A percentile compares a stretch with the other conserved stretches of the same genome.
Conservation (phyloP, 352 stramenopile species). For the Phytophthora uliginosa region DNA sequence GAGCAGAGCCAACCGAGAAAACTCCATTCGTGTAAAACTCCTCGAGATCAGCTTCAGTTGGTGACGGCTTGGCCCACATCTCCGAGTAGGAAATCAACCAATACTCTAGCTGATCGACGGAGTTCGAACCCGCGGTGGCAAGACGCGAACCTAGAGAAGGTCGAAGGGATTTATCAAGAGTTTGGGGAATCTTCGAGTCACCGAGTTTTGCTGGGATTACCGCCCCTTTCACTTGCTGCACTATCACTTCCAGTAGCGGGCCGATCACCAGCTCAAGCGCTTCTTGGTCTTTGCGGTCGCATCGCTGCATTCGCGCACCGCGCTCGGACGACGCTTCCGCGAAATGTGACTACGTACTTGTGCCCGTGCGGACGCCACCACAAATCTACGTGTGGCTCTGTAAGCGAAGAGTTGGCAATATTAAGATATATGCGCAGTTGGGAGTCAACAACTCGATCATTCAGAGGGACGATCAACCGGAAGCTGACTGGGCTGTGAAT, state of each 20-base stretch:
- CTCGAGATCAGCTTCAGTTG: conserved; percentile 25
- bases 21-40: conserved; percentile 30
- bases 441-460: too few species aligned
- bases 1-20: conserved; percentile 27
- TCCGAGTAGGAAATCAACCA: conserved; percentile 40
- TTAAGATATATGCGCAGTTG: too few species aligned
- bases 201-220: neutral
- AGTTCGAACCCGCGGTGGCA: neutral
- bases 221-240: conserved; percentile 13
- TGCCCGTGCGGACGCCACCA: too few species aligned
- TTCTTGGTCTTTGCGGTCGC: conserved; percentile 40
- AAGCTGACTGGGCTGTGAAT: too few species aligned
- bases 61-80: conserved; percentile 35
- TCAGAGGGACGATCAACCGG: too few species aligned
- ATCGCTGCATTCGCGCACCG: conserved; percentile 37
- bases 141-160: neutral
- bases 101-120: conserved; percentile 34
- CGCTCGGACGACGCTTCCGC: too few species aligned
- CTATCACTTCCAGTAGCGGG: conserved; percentile 19
- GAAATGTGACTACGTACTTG: too few species aligned
- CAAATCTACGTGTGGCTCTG: too few species aligned
- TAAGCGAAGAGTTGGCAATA: too few species aligned
- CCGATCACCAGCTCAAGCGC: conserved; percentile 39
- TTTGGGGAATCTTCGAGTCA: neutral
- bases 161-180: neutral